A percentile compares a stretch with the other conserved stretches of the same genome.
These are phyloP conservation scores for Umbellularia californica DNA, from an alignment of 164 flowering plant species.

Conservation along the genomic window DNA sequence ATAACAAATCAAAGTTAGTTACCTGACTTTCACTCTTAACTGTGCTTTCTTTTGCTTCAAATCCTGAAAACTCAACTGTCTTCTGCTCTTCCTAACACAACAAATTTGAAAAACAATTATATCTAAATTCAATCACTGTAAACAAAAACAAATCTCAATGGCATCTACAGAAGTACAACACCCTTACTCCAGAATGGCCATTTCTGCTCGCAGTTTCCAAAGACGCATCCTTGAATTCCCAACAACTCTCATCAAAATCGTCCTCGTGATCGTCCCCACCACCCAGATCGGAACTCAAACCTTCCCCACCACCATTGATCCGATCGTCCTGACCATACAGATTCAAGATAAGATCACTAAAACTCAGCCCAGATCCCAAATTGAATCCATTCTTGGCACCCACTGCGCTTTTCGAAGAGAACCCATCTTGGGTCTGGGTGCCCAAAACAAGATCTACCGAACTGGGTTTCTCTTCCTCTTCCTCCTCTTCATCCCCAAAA, in stretches of 20 bases:
- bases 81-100: constrained; percentile 16
- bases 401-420: constrained; percentile 6
- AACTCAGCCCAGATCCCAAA: constrained; percentile 11
- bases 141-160: background rate
- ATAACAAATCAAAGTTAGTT: constrained; percentile 10
- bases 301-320: constrained; percentile 23
- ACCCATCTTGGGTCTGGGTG: constrained; percentile 4
- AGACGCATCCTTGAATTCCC: constrained; percentile 42
- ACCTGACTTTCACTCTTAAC: constrained; percentile 11
- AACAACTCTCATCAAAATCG: constrained; percentile 30
- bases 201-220: constrained; percentile 13
- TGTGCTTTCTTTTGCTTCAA: constrained; percentile 9
- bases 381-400: constrained; percentile 18
- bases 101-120: background rate
- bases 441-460: constrained; percentile 6
- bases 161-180: background rate
- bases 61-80: constrained; percentile 9
- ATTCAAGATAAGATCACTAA: constrained; percentile 38
- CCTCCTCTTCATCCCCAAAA: constrained; percentile 49
- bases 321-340: constrained; percentile 29
- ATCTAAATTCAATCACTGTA: background rate
- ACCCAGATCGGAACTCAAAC: constrained; percentile 9
- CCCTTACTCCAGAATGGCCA: constrained; percentile 25
- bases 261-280: constrained; percentile 7
- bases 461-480: constrained; percentile 17